Conservation (phyloP, 164 flowering plant genomes). For the Brasenia schreberi region DNA sequence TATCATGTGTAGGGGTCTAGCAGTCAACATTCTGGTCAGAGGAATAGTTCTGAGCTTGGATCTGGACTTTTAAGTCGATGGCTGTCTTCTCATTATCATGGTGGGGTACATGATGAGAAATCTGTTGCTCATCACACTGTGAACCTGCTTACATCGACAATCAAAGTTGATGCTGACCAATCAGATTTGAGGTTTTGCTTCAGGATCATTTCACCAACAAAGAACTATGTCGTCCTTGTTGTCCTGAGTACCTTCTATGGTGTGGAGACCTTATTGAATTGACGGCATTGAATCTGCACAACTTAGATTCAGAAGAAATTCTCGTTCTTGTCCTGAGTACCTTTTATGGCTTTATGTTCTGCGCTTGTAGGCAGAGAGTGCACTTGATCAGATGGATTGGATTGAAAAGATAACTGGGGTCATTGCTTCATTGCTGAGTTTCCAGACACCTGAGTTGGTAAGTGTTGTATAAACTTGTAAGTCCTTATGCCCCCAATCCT, state of each 20-base stretch:
- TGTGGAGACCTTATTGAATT: too few species aligned
- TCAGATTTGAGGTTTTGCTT: slow-evolving; percentile 95
- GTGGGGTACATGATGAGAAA: slow-evolving; percentile 91
- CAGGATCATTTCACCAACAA: slow-evolving; percentile 91
- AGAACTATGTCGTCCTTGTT: slow-evolving; percentile 33
- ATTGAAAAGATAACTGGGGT: slow-evolving; percentile 99
- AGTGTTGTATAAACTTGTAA: not conserved
- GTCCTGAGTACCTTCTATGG: too few species aligned
- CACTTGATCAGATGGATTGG: slow-evolving; percentile 99
- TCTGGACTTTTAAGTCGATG: slow-evolving; percentile 87
- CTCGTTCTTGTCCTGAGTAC: not conserved
- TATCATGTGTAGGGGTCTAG: too few species aligned
- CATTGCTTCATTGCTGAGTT: slow-evolving; percentile 89
- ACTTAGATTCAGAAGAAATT: too few species aligned
- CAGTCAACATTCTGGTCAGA: slow-evolving; percentile 42
- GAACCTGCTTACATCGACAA: slow-evolving; percentile 93
- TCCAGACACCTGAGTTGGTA: slow-evolving; percentile 45
- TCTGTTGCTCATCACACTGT: slow-evolving; percentile 93
- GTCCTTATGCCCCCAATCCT: not conserved
- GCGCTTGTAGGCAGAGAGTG: slow-evolving; percentile 85
- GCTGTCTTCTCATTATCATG: slow-evolving; percentile 91
- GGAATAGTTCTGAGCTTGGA: slow-evolving; percentile 50
- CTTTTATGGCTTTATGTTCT: not conserved
- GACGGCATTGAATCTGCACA: too few species aligned
- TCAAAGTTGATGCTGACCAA: slow-evolving; percentile 93